Conservation (phyloP, 352 stramenopile genomes). For the Pythium guiyangense region DNA sequence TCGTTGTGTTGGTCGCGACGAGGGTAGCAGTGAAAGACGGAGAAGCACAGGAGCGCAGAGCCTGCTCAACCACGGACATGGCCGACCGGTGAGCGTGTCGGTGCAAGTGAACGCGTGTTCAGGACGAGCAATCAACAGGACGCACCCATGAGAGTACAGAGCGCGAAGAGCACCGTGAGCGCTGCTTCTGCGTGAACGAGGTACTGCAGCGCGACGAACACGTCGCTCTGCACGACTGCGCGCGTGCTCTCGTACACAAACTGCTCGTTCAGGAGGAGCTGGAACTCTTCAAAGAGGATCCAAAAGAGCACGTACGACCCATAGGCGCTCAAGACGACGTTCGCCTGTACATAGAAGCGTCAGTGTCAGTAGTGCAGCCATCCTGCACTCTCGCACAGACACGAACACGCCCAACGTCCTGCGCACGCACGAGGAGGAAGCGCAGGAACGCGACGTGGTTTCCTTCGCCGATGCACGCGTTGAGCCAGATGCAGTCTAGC, state of each 20-base stretch:
- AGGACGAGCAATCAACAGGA: not conserved
- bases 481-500: constrained; percentile 56
- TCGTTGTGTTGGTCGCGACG: constrained; percentile 50
- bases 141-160: constrained; percentile 51
- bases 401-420: not conserved
- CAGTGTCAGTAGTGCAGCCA: not conserved
- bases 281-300: constrained; percentile 42
- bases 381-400: not conserved
- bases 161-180: constrained; percentile 33
- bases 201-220: constrained; percentile 40
- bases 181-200: constrained; percentile 39
- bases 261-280: constrained; percentile 24
- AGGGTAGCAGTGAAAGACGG: constrained; percentile 51
- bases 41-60: constrained; percentile 37
- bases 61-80: constrained; percentile 15
- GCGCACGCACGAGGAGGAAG: constrained; percentile 37
- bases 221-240: constrained; percentile 30
- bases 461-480: constrained; percentile 56
- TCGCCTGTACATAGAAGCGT: constrained; percentile 22
- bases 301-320: constrained; percentile 43
- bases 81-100: too few relatives aligned
- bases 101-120: not conserved
- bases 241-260: constrained; percentile 40
- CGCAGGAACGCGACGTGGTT: constrained; percentile 55
- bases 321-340: constrained; percentile 44